These are phyloP conservation scores for Fragaria vesca DNA, from an alignment of 306 rosid species.

Conservation along the genomic window DNA sequence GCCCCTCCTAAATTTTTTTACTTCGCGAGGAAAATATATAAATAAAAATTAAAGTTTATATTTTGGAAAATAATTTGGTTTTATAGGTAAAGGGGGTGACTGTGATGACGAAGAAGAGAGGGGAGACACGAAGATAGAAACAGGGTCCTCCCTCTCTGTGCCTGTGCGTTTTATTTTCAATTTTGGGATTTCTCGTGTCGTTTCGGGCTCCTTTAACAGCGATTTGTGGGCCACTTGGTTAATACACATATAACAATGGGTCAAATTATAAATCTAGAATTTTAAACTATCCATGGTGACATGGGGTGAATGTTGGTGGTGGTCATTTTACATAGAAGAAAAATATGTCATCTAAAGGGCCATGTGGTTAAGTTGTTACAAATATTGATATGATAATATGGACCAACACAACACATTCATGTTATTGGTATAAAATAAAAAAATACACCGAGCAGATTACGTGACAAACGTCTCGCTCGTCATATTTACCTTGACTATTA, in stretches of 20 bases:
- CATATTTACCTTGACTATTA: too few relatives aligned
- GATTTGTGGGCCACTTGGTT: neutral
- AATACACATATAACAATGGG: neutral
- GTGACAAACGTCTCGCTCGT: too few relatives aligned
- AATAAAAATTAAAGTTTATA: neutral
- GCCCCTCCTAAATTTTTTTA: constrained; percentile 26
- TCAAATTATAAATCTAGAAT: neutral
- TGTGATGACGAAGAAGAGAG: neutral
- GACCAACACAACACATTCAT: too few relatives aligned
- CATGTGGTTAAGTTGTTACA: too few relatives aligned
- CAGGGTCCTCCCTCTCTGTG: neutral
- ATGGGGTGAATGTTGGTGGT: too few relatives aligned
- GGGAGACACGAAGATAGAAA: neutral
- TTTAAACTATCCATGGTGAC: too few relatives aligned
- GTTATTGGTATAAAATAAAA: too few relatives aligned
- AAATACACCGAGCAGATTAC: too few relatives aligned
- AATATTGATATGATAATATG: too few relatives aligned
- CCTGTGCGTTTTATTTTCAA: neutral
- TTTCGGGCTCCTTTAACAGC: neutral
- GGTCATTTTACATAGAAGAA: too few relatives aligned
- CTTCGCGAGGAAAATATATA: neutral
- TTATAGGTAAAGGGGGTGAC: neutral
- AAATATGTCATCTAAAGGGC: too few relatives aligned
- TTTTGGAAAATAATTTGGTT: neutral
- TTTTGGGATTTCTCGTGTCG: neutral